Evolutionary conservation across 192 early-diverging fungal species (phyloP).

Genomic region (Backusella luteola): DNA sequence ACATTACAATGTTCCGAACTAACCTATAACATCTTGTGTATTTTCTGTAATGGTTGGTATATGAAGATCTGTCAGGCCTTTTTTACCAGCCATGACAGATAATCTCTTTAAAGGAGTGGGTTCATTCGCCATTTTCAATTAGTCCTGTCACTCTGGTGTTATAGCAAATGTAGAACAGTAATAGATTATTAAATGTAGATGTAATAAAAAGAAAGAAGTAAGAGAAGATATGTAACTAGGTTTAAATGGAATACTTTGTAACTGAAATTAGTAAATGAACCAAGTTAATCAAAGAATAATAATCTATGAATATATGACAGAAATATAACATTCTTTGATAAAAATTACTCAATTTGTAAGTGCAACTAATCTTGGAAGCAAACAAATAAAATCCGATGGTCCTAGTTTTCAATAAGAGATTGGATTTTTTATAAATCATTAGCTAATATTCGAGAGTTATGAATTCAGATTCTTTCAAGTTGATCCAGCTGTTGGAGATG

Average conservation of each 20-base stretch:
- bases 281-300: neutral
- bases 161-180: neutral
- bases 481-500: neutral
- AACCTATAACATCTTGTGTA: constrained; percentile 43
- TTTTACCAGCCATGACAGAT: constrained; percentile 37
- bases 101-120: constrained; percentile 34
- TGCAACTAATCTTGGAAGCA: neutral
- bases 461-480: neutral
- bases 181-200: neutral
- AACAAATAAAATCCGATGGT: constrained; percentile 2
- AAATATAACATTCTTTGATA: constrained; percentile 2
- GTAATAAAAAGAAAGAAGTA: constrained; percentile 3
- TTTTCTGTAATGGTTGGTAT: constrained; percentile 48
- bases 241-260: constrained; percentile 9
- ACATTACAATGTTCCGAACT: constrained; percentile 2
- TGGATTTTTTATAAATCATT: neutral
- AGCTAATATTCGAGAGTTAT: neutral
- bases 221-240: neutral
- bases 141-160: neutral
- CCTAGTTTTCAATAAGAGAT: neutral
- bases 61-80: constrained; percentile 39
- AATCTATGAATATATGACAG: neutral
- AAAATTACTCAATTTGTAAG: neutral
- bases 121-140: constrained; percentile 23
- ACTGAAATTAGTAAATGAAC: constrained; percentile 1